Base-by-base conservation (phyloP, 345 rosid species). In the Hypericum androsaemum region DNA sequence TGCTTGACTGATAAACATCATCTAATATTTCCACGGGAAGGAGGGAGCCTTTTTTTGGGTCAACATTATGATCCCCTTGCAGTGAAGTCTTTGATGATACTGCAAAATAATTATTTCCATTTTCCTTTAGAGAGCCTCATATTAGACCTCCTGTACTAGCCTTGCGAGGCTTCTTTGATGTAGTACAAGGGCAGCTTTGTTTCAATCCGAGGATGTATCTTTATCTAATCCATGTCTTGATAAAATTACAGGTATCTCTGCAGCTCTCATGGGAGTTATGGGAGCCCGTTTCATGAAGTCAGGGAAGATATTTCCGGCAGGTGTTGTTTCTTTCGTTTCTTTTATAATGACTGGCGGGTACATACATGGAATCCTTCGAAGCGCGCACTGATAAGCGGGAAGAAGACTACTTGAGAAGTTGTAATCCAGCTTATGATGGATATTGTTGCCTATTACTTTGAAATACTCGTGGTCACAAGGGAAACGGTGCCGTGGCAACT, bases 291-390 rank as follows among this genome's bases (percentile, higher is more conserved):
- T 87, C 64, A 66, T 68, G 73, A 82, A 64, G 62, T 82, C 98
- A 5, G 77, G 78, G 54, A 87, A 83, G 76, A 54, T 87, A 39
- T 67, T 87, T 39, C 98, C 98, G 1, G 94, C 96, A 0, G 96
- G 96, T 8, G 80, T 90, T 49, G 95, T 90, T 5, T 84, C 96
- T 14, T 65, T 87, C 0, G 64, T 84, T 47, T 90, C 96, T 2
- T 65, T 90, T 8, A 70, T 80, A 41, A 90, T 90, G 96, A 64
- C 94, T 8, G 96, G 80, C 6, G 95, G 96, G 52, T 90, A 87
- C 72, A 45, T 84, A 3, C 86, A 82, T 42, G 95, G 96, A 50
- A 71, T 90, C 64, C 41, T 82, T 64, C 95, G 88, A 7, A 74
- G 80, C 51, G 49, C 52, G 56, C 86, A 76, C 69, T 81, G 58